Conservation (phyloP, 768 basidiomycete genomes). For the Termitomyces sp. region DNA sequence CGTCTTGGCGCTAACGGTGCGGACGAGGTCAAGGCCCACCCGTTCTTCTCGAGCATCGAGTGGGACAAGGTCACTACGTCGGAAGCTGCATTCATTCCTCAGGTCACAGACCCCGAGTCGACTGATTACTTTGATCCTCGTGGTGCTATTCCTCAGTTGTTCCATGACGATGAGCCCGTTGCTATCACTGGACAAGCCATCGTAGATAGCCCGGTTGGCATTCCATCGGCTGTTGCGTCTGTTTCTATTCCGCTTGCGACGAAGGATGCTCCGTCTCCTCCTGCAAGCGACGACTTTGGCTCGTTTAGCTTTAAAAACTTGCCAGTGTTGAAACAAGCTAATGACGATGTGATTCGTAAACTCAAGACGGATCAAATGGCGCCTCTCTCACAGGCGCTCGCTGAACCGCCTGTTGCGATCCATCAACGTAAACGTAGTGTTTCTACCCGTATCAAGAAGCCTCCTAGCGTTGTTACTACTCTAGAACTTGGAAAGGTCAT, state of each 20-base stretch:
- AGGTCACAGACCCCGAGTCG: constrained; percentile 92
- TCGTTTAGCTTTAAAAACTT: constrained; percentile 98
- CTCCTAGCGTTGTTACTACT: constrained; percentile 69
- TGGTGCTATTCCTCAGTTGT: constrained; percentile 84
- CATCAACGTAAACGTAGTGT: constrained; percentile 73
- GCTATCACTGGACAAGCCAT: constrained; percentile 44
- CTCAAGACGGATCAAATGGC: constrained; percentile 86
- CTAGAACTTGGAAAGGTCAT: constrained; percentile 51
- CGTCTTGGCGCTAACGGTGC: constrained; percentile 86
- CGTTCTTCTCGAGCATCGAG: constrained; percentile 85
- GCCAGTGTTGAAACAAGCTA: constrained; percentile 93
- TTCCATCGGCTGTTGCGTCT: constrained; percentile 35
- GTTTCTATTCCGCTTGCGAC: constrained; percentile 34
- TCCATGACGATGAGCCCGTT: constrained; percentile 82
- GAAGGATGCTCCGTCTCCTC: constrained; percentile 41
- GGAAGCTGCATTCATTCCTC: constrained; percentile 93
- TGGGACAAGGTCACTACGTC: constrained; percentile 89
- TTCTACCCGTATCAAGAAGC: constrained; percentile 79
- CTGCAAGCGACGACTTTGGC: constrained; percentile 87
- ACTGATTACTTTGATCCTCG: constrained; percentile 99
- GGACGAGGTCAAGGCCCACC: constrained; percentile 88
- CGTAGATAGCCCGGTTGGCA: constrained; percentile 42
- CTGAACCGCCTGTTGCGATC: constrained; percentile 46
- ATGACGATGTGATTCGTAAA: constrained; percentile 97
- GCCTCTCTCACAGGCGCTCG: constrained; percentile 68